phyloP scores from a whole-genome alignment of 202 grass and related monocot genomes.

The Bolboschoenoplectus hybrid region DNA sequence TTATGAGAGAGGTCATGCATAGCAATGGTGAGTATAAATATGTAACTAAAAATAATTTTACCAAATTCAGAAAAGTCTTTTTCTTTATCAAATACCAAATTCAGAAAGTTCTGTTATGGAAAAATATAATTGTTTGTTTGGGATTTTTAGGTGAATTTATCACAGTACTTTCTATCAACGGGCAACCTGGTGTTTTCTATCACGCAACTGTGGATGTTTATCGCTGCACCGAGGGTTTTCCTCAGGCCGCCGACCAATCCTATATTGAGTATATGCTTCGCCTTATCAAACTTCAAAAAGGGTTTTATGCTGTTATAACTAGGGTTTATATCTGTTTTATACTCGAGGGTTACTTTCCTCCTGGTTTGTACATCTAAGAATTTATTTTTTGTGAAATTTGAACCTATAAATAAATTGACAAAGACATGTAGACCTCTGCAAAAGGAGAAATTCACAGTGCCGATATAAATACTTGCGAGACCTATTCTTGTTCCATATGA shows the following conservation, averaged over 20 bases:
- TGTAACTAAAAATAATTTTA: not conserved
- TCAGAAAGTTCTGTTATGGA: not conserved
- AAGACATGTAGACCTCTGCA: not conserved
- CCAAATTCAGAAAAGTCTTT: not conserved
- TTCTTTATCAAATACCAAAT: not conserved
- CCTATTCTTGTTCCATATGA: not conserved
- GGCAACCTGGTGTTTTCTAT: constrained; percentile 41
- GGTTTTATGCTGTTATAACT: not conserved
- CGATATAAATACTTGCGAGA: not conserved
- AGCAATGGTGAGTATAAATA: constrained; percentile 17
- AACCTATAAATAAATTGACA: not conserved
- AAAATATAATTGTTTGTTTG: not conserved
- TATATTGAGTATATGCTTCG: constrained; percentile 40
- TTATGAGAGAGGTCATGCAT: constrained; percentile 29
- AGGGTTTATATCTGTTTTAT: not conserved
- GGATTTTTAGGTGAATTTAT: constrained; percentile 14
- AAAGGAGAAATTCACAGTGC: not conserved
- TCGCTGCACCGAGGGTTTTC: constrained; percentile 20
- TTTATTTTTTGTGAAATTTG: not conserved
- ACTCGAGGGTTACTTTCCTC: not conserved
- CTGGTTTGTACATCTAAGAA: not conserved
- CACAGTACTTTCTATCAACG: constrained; percentile 39
- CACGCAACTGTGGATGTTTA: constrained; percentile 47
- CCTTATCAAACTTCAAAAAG: not conserved
- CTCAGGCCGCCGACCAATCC: not conserved